A percentile compares a stretch with the other conserved stretches of the same genome.
These are phyloP conservation scores for Dryas drummondii DNA, from an alignment of 306 rosid genomes.

Conservation along the genomic window DNA sequence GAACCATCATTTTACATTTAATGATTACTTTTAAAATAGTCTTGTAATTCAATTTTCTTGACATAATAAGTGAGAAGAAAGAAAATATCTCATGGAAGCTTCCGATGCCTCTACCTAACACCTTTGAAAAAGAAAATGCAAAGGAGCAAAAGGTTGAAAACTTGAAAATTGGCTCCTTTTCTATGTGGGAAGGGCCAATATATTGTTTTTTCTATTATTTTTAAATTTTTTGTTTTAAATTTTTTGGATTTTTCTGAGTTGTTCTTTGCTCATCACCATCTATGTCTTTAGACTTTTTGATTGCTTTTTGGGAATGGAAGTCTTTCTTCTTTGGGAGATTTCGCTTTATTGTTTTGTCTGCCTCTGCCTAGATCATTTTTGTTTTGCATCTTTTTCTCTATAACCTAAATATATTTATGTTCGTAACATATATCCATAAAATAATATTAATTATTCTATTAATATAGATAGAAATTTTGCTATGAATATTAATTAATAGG, in stretches of 20 bases:
- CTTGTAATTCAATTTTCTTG: neutral
- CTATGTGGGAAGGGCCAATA: slow-evolving; percentile 22
- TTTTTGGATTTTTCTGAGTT: slow-evolving; percentile 11
- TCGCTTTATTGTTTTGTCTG: slow-evolving; percentile 9
- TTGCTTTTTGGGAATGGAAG: slow-evolving; percentile 23
- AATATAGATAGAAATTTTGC: too few relatives aligned
- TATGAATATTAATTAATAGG: neutral
- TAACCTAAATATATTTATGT: slow-evolving; percentile 3
- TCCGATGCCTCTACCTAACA: slow-evolving; percentile 50
- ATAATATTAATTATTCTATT: neutral
- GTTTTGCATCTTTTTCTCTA: neutral
- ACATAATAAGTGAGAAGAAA: neutral
- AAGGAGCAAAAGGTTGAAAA: slow-evolving; percentile 31
- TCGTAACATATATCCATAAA: neutral
- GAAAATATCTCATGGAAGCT: slow-evolving; percentile 47
- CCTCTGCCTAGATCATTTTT: neutral
- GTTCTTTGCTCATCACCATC: slow-evolving; percentile 31
- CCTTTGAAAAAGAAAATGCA: slow-evolving; percentile 41
- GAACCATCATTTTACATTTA: slow-evolving; percentile 17
- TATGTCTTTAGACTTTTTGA: slow-evolving; percentile 3
- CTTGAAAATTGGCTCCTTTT: slow-evolving; percentile 33
- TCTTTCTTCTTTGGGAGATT: slow-evolving; percentile 24
- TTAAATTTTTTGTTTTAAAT: neutral
- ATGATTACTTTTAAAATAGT: neutral
- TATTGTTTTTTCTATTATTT: neutral